Evolutionary conservation across 192 early-diverging fungal species (phyloP).

Genomic region (Linnemannia zychae): DNA sequence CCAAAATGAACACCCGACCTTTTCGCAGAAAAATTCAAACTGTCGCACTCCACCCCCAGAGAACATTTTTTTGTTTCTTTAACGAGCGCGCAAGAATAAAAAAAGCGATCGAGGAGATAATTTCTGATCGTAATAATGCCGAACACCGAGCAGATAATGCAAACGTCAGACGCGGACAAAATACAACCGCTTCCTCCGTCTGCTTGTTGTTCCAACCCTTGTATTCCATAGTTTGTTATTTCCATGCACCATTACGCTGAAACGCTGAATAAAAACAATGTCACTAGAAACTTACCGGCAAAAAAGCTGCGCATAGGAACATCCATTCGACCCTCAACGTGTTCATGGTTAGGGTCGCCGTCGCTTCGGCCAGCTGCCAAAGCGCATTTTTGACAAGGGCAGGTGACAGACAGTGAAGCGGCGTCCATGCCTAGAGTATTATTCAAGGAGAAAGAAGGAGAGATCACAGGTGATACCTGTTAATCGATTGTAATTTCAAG

Average conservation of each 20-base stretch:
- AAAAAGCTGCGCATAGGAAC: slow-evolving; percentile 54
- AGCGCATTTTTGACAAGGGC: slow-evolving; percentile 51
- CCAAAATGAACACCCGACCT: neutral
- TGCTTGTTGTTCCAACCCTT: neutral
- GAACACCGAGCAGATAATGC: neutral
- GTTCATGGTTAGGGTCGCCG: slow-evolving; percentile 49
- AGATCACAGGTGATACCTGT: neutral
- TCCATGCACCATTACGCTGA: neutral
- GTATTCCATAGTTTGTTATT: neutral
- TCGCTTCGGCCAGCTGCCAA: slow-evolving; percentile 35
- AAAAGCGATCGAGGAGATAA: neutral
- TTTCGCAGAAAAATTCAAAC: neutral
- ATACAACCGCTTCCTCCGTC: slow-evolving; percentile 3
- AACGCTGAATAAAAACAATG: neutral
- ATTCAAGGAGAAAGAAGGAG: neutral
- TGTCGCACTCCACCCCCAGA: neutral
- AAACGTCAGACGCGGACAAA: slow-evolving; percentile 4
- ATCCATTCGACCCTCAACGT: slow-evolving; percentile 54
- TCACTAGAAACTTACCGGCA: slow-evolving; percentile 17
- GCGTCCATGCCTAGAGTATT: slow-evolving; percentile 46
- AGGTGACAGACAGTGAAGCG: slow-evolving; percentile 48
- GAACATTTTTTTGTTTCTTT: neutral
- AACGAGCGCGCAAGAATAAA: neutral
- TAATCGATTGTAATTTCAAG: neutral
- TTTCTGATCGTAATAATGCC: neutral